phyloP scores from a whole-genome alignment of 2,329 filamentous ascomycete genomes.

The Nothomitra cinnamomea region DNA sequence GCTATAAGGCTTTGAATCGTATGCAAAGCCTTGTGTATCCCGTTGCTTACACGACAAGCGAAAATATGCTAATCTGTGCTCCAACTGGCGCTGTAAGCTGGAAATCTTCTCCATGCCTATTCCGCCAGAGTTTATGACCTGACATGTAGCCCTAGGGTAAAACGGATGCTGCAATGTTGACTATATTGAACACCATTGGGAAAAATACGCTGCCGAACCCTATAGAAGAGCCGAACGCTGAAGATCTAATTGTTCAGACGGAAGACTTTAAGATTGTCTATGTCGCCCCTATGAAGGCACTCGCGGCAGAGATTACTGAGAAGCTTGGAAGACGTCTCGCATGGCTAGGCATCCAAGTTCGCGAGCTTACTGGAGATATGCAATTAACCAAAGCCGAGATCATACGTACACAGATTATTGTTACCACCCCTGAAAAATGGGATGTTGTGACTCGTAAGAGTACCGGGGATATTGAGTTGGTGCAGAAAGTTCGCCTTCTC shows the following conservation, averaged over 20 bases:
- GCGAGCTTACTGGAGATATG: slow-evolving; percentile 97
- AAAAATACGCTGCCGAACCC: slow-evolving; percentile 74
- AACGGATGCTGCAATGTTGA: slow-evolving; percentile 95
- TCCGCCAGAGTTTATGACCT: not conserved
- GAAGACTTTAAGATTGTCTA: slow-evolving; percentile 98
- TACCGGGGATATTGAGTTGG: slow-evolving; percentile 89
- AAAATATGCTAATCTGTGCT: slow-evolving; percentile 98
- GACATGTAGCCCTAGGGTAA: slow-evolving; percentile 44
- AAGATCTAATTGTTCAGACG: slow-evolving; percentile 63
- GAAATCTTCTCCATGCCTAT: not conserved
- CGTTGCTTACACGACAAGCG: slow-evolving; percentile 85
- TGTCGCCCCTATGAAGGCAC: slow-evolving; percentile 95
- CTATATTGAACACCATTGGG: slow-evolving; percentile 76
- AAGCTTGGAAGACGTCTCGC: slow-evolving; percentile 83
- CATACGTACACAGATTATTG: slow-evolving; percentile 89
- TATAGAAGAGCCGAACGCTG: slow-evolving; percentile 51
- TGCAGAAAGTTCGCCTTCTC: slow-evolving; percentile 87
- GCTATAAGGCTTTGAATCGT: slow-evolving; percentile 82
- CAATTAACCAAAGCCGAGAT: slow-evolving; percentile 95
- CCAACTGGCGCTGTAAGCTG: slow-evolving; percentile 68
- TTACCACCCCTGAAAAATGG: slow-evolving; percentile 98
- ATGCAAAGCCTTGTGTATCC: slow-evolving; percentile 98
- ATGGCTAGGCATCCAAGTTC: slow-evolving; percentile 83
- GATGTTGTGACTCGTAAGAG: slow-evolving; percentile 95
- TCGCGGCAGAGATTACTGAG: slow-evolving; percentile 89